Evolutionary conservation across 73 alveolate genomes (phyloP).

Genomic region (Symbiodinium natans): DNA sequence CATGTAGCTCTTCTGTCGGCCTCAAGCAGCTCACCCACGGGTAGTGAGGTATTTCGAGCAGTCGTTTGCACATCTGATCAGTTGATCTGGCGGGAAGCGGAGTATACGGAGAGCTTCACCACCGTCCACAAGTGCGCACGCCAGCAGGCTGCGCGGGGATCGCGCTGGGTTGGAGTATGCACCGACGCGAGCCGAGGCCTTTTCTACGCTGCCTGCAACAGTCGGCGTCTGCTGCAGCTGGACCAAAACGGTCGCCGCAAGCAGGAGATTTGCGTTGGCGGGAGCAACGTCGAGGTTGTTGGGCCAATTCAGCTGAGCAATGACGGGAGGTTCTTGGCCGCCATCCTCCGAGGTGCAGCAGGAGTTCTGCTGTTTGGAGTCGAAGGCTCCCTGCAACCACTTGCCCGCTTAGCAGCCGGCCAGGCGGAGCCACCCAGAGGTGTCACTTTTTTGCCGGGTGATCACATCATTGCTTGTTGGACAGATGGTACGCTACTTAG

Average conservation of each 20-base stretch:
- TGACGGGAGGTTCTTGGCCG: constrained; percentile 28
- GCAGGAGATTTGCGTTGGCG: neutral
- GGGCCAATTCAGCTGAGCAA: constrained; percentile 63
- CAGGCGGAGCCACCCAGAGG: constrained; percentile 66
- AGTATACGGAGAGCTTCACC: constrained; percentile 79
- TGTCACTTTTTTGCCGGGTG: constrained; percentile 63
- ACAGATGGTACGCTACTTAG: constrained; percentile 62
- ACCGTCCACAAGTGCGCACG: constrained; percentile 79
- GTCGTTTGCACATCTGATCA: constrained; percentile 83
- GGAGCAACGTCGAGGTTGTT: constrained; percentile 47
- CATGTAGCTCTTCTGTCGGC: constrained; percentile 38
- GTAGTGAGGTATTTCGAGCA: constrained; percentile 58
- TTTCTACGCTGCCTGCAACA: constrained; percentile 80
- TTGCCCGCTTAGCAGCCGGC: constrained; percentile 80
- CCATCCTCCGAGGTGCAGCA: constrained; percentile 44
- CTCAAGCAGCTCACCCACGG: neutral
- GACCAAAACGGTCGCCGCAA: constrained; percentile 61
- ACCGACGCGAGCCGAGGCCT: constrained; percentile 42
- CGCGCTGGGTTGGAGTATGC: constrained; percentile 65
- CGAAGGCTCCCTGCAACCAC: constrained; percentile 17
- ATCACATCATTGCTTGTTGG: constrained; percentile 63
- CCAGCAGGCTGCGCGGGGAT: constrained; percentile 81
- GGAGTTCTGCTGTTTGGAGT: constrained; percentile 22
- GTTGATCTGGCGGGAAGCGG: constrained; percentile 71
- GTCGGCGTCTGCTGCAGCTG: constrained; percentile 52